Base-by-base conservation (phyloP, 768 basidiomycete species). In the Clitopilus hobsonii region DNA sequence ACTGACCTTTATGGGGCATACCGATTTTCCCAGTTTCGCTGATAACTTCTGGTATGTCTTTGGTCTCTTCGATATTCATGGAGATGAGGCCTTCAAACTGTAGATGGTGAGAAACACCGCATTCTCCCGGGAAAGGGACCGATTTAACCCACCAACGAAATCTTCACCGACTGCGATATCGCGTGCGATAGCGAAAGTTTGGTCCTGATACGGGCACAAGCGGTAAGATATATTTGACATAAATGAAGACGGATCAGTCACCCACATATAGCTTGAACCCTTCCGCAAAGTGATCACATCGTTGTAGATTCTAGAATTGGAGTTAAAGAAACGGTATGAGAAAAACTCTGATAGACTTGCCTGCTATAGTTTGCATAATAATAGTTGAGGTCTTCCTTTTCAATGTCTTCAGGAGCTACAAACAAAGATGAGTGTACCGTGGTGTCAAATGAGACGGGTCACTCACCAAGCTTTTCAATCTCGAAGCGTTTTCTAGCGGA, bases 321-420 rank as follows among this genome's bases (percentile, higher is more conserved):
- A 45, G 3, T 20, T 18, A n/a, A 45, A 20, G 22, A 16, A 45
- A 10, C 18, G n/a, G n/a, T 45, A 4, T 20, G 22, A 18, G 3
- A 36, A 54, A 26, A 54, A 51, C 6, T 26, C 23, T 45, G n/a
- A 23, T 10, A 29, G 22, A 67, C 80, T 54, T 67, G 89, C 92
- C 95, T 85, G 67, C 93, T 95, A 67, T 98, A 98, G 64, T 94
- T 94, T 6, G 95, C 95, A 66, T 95, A 95, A 65, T 98, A 98
- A 69, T 87, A 97, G 71, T 96, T 96, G 28, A 98, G 74, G 65
- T 98, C 95, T 75, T 98, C 95, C 90, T 92, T 94, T 70, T 98
- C 94, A 24, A 94, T 77, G 58, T 89, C 88, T 27, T 95, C 89
- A n/a, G 88, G 76, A 29, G 86, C 92, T 93, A 58, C n/a, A 53